Evolutionary conservation across 2,329 filamentous ascomycete species (phyloP), one percentile per base, ranked within the genome.

Genomic region (Amauroascus niger): DNA sequence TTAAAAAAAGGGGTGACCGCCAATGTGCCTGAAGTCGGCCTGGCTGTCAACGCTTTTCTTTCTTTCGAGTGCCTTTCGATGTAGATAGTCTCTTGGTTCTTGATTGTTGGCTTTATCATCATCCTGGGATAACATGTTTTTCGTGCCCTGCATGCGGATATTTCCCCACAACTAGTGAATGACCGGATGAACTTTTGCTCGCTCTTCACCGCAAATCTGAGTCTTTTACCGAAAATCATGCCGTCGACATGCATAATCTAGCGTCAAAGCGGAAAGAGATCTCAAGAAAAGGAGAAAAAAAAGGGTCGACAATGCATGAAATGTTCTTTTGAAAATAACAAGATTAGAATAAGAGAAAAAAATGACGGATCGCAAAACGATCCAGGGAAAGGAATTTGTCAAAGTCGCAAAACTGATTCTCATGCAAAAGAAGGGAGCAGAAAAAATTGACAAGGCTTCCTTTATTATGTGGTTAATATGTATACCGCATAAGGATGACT

Each of bases 201-300:
- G 9, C 7, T 30, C 18, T 32, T 52, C 50, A 52, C 50, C 50
- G 50, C 50, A 52, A 37, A 37, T 52, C 33, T 46, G 32, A 46
- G 39, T 28, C 7, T 24, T 41, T n/a, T n/a, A 13, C 9, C 32
- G 39, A 35, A 18, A 14, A 20, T 52, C 33, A 46, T 52, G 50
- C 41, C 41, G 50, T 39, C 24, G n/a, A 11, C 41, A 37, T 52
- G 50, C 50, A 52, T 52, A n/a, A 5, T 46, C 28, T 46, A 52
- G 50, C 43, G 41, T 20, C 30, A 28, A n/a, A n/a, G n/a, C n/a
- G n/a, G n/a, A 33, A 44, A 26, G 26, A 44, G n/a, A 35, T 35
- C 20, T 16, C 37, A 2, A 24, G 14, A n/a, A n/a, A n/a, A n/a
- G n/a, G n/a, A n/a, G 40, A 11, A 14, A 43, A n/a, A 28, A 28